A percentile compares a stretch with the other conserved stretches of the same genome.
Conservation (phyloP, 306 rosid genomes). For the Dalbergia cultrata region DNA sequence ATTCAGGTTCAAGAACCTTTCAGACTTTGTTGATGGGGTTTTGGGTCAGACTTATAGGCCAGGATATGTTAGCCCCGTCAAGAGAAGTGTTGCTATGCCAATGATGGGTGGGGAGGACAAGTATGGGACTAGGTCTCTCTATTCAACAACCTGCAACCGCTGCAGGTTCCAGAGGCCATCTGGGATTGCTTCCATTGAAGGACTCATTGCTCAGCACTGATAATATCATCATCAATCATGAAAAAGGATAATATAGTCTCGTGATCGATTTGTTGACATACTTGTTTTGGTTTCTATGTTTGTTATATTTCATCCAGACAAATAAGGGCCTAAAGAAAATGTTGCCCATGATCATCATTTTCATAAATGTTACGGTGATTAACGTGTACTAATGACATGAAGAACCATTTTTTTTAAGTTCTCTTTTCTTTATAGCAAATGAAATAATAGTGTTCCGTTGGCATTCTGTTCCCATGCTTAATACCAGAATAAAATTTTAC, state of each 20-base stretch:
- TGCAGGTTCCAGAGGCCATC: slow-evolving; percentile 71
- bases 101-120: slow-evolving; percentile 84
- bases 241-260: slow-evolving; percentile 8
- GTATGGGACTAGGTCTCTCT: slow-evolving; percentile 63
- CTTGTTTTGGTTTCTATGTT: slow-evolving; percentile 38
- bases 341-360: slow-evolving; percentile 49
- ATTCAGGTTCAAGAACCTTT: slow-evolving; percentile 59
- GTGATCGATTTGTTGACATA: neutral
- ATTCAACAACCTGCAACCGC: slow-evolving; percentile 59
- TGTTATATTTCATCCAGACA: slow-evolving; percentile 31
- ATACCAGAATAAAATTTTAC: slow-evolving; percentile 25
- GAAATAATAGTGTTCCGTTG: neutral
- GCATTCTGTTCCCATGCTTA: slow-evolving; percentile 24
- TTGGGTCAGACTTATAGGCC: slow-evolving; percentile 81
- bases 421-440: neutral
- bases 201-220: slow-evolving; percentile 61
- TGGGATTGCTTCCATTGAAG: slow-evolving; percentile 42
- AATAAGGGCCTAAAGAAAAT: slow-evolving; percentile 57
- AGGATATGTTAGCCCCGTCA: slow-evolving; percentile 73
- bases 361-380: slow-evolving; percentile 26
- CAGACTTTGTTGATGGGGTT: slow-evolving; percentile 76
- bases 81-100: slow-evolving; percentile 80
- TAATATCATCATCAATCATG: neutral
- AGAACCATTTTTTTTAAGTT: slow-evolving; percentile 6
- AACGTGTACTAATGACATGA: slow-evolving; percentile 14